Percentiles rank a stretch among this genome's conserved stretches.
Conservation (phyloP, 2,329 filamentous ascomycete genomes). For the Arachnomyces sp. region DNA sequence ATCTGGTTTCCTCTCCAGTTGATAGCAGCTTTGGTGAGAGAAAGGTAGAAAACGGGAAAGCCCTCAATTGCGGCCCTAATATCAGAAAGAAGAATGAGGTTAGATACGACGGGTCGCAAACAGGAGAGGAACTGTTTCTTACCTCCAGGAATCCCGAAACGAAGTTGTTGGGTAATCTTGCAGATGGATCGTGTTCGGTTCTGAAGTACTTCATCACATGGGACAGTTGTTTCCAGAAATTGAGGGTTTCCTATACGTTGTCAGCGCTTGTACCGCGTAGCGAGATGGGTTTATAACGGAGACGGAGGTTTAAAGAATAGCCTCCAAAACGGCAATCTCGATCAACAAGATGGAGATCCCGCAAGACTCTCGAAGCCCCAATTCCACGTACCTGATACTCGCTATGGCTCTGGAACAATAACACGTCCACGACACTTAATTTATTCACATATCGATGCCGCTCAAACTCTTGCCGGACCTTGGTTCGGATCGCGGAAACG, state of each 20-base stretch:
- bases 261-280: too few species aligned
- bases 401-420: slow-evolving; percentile 81
- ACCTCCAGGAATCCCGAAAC: slow-evolving; percentile 94
- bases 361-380: neutral
- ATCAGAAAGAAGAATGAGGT: slow-evolving; percentile 1
- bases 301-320: neutral
- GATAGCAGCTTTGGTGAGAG: neutral
- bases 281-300: too few species aligned
- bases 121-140: slow-evolving; percentile 35
- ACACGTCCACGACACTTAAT: slow-evolving; percentile 75
- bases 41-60: neutral
- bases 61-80: slow-evolving; percentile 18
- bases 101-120: too few species aligned
- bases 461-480: slow-evolving; percentile 95
- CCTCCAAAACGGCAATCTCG: neutral
- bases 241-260: slow-evolving; percentile 74
- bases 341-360: neutral
- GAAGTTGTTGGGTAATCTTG: slow-evolving; percentile 76
- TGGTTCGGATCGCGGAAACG: slow-evolving; percentile 77
- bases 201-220: slow-evolving; percentile 98
- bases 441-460: slow-evolving; percentile 88
- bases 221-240: slow-evolving; percentile 96
- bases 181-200: slow-evolving; percentile 68
- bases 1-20: neutral
- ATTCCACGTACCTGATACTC: slow-evolving; percentile 77